phyloP scores from a whole-genome alignment of 2,329 filamentous ascomycete genomes.

The Neoscytalidium dimidiatum region DNA sequence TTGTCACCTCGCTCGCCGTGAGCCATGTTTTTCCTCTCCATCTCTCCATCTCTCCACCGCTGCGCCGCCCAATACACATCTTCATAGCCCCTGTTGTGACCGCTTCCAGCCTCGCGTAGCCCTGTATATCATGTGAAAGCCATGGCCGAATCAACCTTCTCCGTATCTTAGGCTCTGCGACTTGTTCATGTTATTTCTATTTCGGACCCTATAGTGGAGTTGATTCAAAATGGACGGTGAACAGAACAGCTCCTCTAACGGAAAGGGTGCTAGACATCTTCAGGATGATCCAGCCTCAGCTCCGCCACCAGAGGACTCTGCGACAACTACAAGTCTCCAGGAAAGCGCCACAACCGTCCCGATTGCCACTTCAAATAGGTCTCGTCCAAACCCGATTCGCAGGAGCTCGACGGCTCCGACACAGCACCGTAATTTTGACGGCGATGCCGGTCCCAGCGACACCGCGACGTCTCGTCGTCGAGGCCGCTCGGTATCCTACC shows the following conservation, averaged over 20 bases:
- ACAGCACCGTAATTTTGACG: not conserved
- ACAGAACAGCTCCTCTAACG: not conserved
- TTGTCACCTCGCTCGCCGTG: not conserved
- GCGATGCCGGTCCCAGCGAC: not conserved
- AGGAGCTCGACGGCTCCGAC: conserved; percentile 4
- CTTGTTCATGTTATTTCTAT: not conserved
- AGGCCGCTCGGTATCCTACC: not conserved
- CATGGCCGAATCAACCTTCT: not conserved
- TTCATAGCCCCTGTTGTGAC: not conserved
- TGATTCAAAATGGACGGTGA: not conserved
- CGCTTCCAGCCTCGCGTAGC: not conserved
- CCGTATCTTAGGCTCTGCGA: not conserved
- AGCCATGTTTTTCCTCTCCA: not conserved
- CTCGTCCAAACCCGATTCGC: not conserved
- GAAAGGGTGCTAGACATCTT: not conserved
- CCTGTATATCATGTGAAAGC: not conserved
- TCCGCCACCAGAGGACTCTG: not conserved
- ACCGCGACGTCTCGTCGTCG: not conserved
- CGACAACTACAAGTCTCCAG: not conserved
- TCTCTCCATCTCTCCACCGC: not conserved
- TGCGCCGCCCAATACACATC: not conserved
- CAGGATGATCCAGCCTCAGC: not conserved
- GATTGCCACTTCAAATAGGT: not conserved
- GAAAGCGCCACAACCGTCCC: not conserved
- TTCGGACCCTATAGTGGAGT: not conserved